These are phyloP conservation scores for Candida verbasci DNA, from an alignment of 805 yeast genomes.

Conservation along the genomic window DNA sequence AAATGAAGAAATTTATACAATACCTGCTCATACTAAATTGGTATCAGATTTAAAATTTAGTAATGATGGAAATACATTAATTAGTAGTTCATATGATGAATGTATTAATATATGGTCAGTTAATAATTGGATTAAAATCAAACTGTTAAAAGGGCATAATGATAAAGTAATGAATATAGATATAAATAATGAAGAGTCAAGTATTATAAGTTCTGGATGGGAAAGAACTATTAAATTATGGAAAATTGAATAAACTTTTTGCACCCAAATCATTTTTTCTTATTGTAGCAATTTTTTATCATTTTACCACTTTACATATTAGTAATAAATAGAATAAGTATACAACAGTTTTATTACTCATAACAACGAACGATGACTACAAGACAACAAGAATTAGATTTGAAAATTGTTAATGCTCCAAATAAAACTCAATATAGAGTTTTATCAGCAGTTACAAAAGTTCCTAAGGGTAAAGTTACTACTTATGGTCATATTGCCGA, in stretches of 20 bases:
- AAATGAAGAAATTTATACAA: conserved; percentile 38
- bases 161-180: conserved; percentile 77
- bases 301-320: background rate
- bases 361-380: background rate
- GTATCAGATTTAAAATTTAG: conserved; percentile 63
- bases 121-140: conserved; percentile 63
- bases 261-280: no score
- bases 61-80: conserved; percentile 44
- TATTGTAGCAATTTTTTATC: background rate
- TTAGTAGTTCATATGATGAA: conserved; percentile 71
- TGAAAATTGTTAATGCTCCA: conserved; percentile 1
- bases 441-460: conserved; percentile 17
- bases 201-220: conserved; percentile 72
- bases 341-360: no score
- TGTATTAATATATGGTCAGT: conserved; percentile 54
- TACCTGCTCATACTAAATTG: conserved; percentile 73
- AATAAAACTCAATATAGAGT: conserved; percentile 3
- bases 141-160: conserved; percentile 48
- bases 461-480: conserved; percentile 64
- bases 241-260: conserved; percentile 16
- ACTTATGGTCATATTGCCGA: conserved; percentile 75
- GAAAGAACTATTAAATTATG: conserved; percentile 74
- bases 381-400: conserved; percentile 2
- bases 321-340: no score
- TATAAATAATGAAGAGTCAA: conserved; percentile 36